phyloP scores from a whole-genome alignment of 768 basidiomycete species.

The Suillus plorans region DNA sequence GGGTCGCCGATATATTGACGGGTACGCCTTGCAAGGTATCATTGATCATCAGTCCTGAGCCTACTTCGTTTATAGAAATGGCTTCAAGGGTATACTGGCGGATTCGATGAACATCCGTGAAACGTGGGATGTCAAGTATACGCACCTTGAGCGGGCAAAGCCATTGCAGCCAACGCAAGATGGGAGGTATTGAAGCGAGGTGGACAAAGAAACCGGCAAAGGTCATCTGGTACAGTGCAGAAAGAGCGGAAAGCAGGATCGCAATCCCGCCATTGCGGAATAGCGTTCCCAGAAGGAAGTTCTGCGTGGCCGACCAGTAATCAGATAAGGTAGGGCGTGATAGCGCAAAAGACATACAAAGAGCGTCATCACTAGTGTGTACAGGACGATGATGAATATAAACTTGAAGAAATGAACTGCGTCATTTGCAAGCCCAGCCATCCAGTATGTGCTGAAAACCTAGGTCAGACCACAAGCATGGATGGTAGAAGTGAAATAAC shows the following conservation, averaged over 20 bases:
- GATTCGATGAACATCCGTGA: not conserved
- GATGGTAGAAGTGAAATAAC: conserved; percentile 22
- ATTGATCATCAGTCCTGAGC: conserved; percentile 80
- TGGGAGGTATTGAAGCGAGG: conserved; percentile 79
- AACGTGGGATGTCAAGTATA: not conserved
- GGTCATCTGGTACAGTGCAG: conserved; percentile 80
- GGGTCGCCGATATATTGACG: conserved; percentile 70
- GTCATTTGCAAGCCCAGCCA: conserved; percentile 84
- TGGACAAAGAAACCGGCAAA: conserved; percentile 94
- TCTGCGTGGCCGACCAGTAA: conserved; percentile 42
- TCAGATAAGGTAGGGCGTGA: not conserved
- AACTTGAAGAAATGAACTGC: conserved; percentile 93
- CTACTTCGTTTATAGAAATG: conserved; percentile 88
- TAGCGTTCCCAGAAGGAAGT: conserved; percentile 84
- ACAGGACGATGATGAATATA: conserved; percentile 84
- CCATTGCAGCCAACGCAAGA: conserved; percentile 94
- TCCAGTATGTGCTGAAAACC: conserved; percentile 78
- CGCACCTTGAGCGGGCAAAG: conserved; percentile 70
- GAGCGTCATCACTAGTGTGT: conserved; percentile 81
- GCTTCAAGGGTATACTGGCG: conserved; percentile 71
- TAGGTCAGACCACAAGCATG: conserved; percentile 7
- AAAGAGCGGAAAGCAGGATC: conserved; percentile 79
- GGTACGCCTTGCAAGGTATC: conserved; percentile 82
- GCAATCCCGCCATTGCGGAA: conserved; percentile 90
- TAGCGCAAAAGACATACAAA: conserved; percentile 53